A percentile compares a stretch with the other conserved stretches of the same genome.
These are phyloP conservation scores for Aureoboletus auriporus DNA, from an alignment of 768 basidiomycete species.

Conservation along the genomic window DNA sequence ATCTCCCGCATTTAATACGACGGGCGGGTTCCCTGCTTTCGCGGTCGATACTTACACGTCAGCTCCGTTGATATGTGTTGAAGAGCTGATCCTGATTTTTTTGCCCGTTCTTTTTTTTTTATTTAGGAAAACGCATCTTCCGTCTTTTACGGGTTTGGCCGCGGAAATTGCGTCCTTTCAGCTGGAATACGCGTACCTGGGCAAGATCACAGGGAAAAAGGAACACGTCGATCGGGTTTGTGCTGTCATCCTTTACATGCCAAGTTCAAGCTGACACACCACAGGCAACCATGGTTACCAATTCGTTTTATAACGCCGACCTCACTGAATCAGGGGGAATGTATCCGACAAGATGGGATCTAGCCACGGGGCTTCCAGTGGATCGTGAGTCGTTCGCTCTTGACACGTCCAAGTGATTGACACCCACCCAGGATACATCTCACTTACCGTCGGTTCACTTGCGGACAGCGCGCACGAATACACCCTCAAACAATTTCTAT, in stretches of 20 bases:
- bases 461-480: conserved; percentile 79
- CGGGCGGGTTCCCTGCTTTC: conserved; percentile 66
- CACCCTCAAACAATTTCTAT: conserved; percentile 65
- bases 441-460: conserved; percentile 55
- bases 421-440: conserved; percentile 18
- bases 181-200: conserved; percentile 82
- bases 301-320: conserved; percentile 44
- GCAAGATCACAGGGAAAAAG: conserved; percentile 69
- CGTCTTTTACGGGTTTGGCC: conserved; percentile 35
- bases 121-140: not conserved
- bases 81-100: not conserved
- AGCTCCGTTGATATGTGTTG: conserved; percentile 8
- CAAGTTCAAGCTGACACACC: not conserved
- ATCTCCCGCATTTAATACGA: conserved; percentile 66
- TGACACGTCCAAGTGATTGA: not conserved
- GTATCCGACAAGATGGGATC: conserved; percentile 58
- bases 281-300: conserved; percentile 48
- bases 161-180: conserved; percentile 82
- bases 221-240: conserved; percentile 55
- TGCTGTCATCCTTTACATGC: not conserved
- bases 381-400: conserved; percentile 39
- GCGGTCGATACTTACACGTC: conserved; percentile 64
- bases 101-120: not conserved
- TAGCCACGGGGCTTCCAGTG: conserved; percentile 39
- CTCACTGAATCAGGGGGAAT: conserved; percentile 50